Percentiles rank a stretch among this genome's conserved stretches.
These are phyloP conservation scores for Brettanomyces naardenensis DNA, from an alignment of 805 yeast species.

Conservation along the genomic window DNA sequence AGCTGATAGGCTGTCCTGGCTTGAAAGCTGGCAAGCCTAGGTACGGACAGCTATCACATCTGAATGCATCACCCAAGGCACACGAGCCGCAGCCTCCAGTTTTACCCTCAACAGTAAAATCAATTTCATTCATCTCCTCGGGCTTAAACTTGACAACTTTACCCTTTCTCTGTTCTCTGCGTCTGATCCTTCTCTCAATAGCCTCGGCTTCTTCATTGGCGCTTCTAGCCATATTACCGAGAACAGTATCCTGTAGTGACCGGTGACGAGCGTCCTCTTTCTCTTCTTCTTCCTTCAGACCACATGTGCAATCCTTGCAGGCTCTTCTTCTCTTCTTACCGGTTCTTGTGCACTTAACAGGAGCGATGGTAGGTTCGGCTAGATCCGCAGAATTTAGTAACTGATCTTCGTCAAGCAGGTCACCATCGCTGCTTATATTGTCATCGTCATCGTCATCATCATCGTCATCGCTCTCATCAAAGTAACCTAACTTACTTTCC, in stretches of 20 bases:
- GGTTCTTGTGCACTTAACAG: constrained; percentile 41
- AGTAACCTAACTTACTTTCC: constrained; percentile 44
- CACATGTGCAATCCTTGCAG: constrained; percentile 97
- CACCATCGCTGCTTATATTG: too few relatives aligned
- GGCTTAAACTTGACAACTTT: constrained; percentile 40
- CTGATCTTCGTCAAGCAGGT: constrained; percentile 42
- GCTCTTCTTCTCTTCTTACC: constrained; percentile 78
- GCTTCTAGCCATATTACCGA: constrained; percentile 40
- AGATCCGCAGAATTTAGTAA: constrained; percentile 28
- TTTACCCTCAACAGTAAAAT: constrained; percentile 93
- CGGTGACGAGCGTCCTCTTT: constrained; percentile 41
- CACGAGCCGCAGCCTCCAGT: constrained; percentile 98
- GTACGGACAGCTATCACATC: constrained; percentile 98
- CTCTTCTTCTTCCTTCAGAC: constrained; percentile 83
- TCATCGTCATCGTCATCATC: constrained; percentile 20
- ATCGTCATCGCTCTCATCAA: constrained; percentile 33
- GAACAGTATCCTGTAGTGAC: constrained; percentile 35
- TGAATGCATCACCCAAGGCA: constrained; percentile 94
- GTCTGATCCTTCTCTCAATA: constrained; percentile 40
- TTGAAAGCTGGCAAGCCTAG: constrained; percentile 96
- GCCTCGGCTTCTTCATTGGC: constrained; percentile 47
- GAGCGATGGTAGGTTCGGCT: constrained; percentile 37
- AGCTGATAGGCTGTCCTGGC: constrained; percentile 85
- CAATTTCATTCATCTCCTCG: constrained; percentile 81
- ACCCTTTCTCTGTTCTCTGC: constrained; percentile 10